Base-by-base conservation (phyloP, 192 early-diverging fungal species). In the Backusella luteola region DNA sequence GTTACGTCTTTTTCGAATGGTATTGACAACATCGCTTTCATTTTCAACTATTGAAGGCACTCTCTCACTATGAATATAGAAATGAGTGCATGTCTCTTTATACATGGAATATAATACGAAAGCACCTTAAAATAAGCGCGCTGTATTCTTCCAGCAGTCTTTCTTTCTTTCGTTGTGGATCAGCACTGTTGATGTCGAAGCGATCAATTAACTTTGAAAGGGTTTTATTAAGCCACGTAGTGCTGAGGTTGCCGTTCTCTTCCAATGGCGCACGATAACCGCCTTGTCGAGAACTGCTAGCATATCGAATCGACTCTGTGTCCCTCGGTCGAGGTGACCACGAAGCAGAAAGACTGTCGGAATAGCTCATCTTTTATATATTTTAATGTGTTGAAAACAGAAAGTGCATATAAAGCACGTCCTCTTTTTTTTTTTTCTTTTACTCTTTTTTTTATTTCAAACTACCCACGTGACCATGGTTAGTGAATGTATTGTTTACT, bases 1-100 rank as follows among this genome's bases (percentile, higher is more conserved):
- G 87, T 81, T 80, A 93, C 92, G 81, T 76, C 88, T 88, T 79
- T 90, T 90, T 77, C 88, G 89, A 69, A 92, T 92, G 19, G 83
- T 74, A 46, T 90, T 88, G 17, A 85, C 87, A 21, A 92, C 78
- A 67, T 89, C 82, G 8, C 85, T 73, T 46, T 89, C 89, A 74
- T 93, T 91, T 12, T 84, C 75, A 2, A 85, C 79, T 17, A 89
- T 74, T 0, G 91, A 76, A 17, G 90, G 84, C 42, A 70, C 67
- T 6, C 11, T 49, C 44, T 79, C 66, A 68, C 77, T 79, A 44
- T 12, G 34, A 35, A 21, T 7, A 59, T 19, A 26, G 17, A 19
- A 52, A 59, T 59, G 11, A 59, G 23, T 59, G 15, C 17, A n/a
- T 7, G 19, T n/a, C 14, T 52, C 29, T 38, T 59, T 26, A 29